Percentiles rank a stretch among this genome's conserved stretches.
Conservation (phyloP, 768 basidiomycete species). For the Boletus sensibilis region DNA sequence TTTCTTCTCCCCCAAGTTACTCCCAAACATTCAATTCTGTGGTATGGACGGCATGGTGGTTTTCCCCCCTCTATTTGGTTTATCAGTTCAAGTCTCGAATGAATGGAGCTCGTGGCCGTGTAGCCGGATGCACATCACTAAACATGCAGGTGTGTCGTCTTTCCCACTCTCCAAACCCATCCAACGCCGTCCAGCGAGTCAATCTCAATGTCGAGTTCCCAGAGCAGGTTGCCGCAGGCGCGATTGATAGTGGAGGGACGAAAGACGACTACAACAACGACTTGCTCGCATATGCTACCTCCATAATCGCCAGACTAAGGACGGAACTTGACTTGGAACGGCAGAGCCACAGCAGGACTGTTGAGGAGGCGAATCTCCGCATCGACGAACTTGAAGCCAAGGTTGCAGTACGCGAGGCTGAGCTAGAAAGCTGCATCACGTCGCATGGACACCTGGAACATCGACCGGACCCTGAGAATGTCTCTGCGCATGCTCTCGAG, state of each 20-base stretch:
- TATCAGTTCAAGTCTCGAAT: slow-evolving; percentile 44
- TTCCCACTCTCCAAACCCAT: slow-evolving; percentile 2
- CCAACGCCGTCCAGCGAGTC: slow-evolving; percentile 16
- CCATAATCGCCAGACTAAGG: slow-evolving; percentile 44
- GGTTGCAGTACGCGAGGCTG: slow-evolving; percentile 56
- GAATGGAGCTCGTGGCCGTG: slow-evolving; percentile 48
- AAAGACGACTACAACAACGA: slow-evolving; percentile 23
- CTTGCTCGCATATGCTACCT: slow-evolving; percentile 41
- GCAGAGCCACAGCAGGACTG: slow-evolving; percentile 40
- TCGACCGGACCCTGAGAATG: background rate
- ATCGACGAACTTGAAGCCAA: slow-evolving; percentile 50
- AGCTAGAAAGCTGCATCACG: slow-evolving; percentile 43
- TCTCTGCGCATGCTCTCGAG: background rate
- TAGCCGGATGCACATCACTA: slow-evolving; percentile 41
- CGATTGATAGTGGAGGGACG: background rate
- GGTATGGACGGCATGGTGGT: background rate
- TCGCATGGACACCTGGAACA: slow-evolving; percentile 1
- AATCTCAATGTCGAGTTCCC: slow-evolving; percentile 21
- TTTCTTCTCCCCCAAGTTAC: background rate
- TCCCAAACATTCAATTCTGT: slow-evolving; percentile 1
- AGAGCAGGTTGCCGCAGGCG: slow-evolving; percentile 17
- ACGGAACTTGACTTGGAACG: slow-evolving; percentile 46
- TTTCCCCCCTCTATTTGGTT: background rate
- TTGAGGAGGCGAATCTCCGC: slow-evolving; percentile 39
- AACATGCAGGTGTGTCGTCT: slow-evolving; percentile 42